Evolutionary conservation across 2,329 filamentous ascomycete genomes (phyloP).

Genomic region (Graphilbum ipis-grandicollis): DNA sequence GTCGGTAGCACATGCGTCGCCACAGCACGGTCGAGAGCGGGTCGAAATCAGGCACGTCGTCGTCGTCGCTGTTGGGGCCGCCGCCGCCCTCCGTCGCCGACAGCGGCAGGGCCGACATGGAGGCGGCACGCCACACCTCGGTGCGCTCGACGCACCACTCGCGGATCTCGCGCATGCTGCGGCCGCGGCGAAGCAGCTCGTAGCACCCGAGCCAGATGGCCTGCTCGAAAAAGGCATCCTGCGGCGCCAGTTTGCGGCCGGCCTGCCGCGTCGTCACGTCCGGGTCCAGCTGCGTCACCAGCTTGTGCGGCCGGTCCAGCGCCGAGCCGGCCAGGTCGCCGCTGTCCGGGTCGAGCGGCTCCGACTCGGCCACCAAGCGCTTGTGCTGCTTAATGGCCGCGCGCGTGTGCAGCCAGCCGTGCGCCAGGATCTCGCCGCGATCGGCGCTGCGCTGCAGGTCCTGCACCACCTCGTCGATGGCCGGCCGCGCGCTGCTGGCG

Average conservation of each 20-base stretch:
- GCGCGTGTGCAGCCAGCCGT: constrained; percentile 86
- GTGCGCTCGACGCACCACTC: constrained; percentile 77
- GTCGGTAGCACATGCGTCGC: constrained; percentile 59
- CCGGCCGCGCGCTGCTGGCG: constrained; percentile 49
- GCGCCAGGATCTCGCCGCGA: constrained; percentile 63
- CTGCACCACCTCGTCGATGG: constrained; percentile 58
- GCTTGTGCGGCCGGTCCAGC: constrained; percentile 39
- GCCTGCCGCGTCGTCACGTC: constrained; percentile 70
- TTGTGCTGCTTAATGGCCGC: constrained; percentile 83
- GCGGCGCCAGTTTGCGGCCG: constrained; percentile 51
- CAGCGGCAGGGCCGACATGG: constrained; percentile 56
- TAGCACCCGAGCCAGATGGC: constrained; percentile 90
- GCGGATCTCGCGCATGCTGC: constrained; percentile 51
- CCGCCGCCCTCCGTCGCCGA: constrained; percentile 26
- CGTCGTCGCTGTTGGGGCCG: constrained; percentile 23
- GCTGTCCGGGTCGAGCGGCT: constrained; percentile 45
- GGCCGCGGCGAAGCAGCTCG: constrained; percentile 79
- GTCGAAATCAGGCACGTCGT: constrained; percentile 22
- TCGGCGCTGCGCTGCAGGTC: constrained; percentile 63
- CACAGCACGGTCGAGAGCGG: constrained; percentile 42
- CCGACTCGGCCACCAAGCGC: constrained; percentile 50
- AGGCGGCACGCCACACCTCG: constrained; percentile 77
- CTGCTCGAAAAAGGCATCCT: constrained; percentile 78
- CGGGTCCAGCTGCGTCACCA: constrained; percentile 81
- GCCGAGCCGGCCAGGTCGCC: constrained; percentile 37